Percentiles rank a stretch among this genome's conserved stretches.
Conservation (phyloP, 177 flowering plant species). For the Vitis hybrid region DNA sequence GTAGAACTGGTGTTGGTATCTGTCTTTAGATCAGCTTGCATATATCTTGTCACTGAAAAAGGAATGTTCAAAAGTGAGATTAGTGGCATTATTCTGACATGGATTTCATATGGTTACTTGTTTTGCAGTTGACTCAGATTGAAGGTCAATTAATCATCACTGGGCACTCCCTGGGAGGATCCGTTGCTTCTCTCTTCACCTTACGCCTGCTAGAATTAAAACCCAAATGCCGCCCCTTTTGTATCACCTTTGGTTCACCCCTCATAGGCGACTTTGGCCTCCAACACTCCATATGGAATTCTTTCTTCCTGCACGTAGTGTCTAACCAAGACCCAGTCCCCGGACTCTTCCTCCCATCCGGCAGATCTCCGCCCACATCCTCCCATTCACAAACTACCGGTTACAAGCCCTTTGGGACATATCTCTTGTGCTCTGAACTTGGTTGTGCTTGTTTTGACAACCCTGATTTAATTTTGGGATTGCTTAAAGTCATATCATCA, state of each 20-base stretch:
- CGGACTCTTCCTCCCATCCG: conserved; percentile 12
- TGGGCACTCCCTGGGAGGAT: conserved; percentile 48
- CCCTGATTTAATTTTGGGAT: too few relatives aligned
- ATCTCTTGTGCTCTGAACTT: too few relatives aligned
- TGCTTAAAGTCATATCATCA: too few relatives aligned
- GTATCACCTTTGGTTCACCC: conserved; percentile 57
- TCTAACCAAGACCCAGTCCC: conserved; percentile 31
- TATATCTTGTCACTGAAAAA: too few relatives aligned
- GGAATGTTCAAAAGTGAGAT: too few relatives aligned
- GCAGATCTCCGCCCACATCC: not conserved
- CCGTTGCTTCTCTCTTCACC: conserved; percentile 50
- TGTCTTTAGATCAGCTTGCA: too few relatives aligned
- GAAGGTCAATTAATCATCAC: conserved; percentile 28
- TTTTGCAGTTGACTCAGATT: conserved; percentile 9
- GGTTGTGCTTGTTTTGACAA: too few relatives aligned
- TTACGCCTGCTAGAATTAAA: conserved; percentile 35
- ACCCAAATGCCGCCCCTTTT: conserved; percentile 27
- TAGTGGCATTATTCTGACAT: not conserved
- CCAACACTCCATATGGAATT: conserved; percentile 30
- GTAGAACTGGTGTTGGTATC: too few relatives aligned
- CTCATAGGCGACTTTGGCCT: conserved; percentile 39
- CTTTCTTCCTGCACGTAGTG: conserved; percentile 43
- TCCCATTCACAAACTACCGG: not conserved
- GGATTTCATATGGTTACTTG: not conserved
- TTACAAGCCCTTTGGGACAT: conserved; percentile 49